phyloP scores from a whole-genome alignment of 495 filamentous ascomycete species.

The Neurospora discreta region DNA sequence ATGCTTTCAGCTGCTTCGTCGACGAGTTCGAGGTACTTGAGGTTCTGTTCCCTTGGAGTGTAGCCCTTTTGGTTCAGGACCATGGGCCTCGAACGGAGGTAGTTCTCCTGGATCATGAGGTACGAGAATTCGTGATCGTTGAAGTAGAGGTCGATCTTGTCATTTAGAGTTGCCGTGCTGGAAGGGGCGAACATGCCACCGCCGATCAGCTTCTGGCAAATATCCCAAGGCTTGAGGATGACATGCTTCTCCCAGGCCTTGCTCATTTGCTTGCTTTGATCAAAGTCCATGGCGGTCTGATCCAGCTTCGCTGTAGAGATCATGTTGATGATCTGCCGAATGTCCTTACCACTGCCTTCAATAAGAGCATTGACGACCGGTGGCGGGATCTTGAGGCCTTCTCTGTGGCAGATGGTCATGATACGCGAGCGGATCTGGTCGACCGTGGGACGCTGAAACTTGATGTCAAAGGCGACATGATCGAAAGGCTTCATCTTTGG shows the following conservation, averaged over 20 bases:
- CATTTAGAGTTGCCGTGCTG: conserved; percentile 78
- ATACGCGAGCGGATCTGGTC: conserved; percentile 83
- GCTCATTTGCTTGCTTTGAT: conserved; percentile 80
- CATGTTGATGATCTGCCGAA: conserved; percentile 98
- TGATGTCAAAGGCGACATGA: conserved; percentile 65
- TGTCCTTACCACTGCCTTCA: conserved; percentile 88
- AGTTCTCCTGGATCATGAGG: conserved; percentile 98
- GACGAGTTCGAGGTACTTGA: conserved; percentile 73
- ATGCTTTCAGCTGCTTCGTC: conserved; percentile 89
- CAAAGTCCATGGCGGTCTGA: conserved; percentile 62
- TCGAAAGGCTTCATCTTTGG: conserved; percentile 99
- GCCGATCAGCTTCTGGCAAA: conserved; percentile 81
- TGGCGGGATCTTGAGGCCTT: conserved; percentile 74
- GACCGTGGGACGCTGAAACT: conserved; percentile 78
- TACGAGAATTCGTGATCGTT: conserved; percentile 96
- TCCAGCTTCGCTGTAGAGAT: conserved; percentile 86
- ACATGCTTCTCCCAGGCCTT: conserved; percentile 98
- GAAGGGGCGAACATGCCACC: conserved; percentile 72
- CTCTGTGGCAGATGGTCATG: conserved; percentile 87
- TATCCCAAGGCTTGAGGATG: conserved; percentile 95
- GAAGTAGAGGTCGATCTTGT: conserved; percentile 98
- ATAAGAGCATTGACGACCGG: conserved; percentile 90
- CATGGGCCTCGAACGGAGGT: conserved; percentile 68
- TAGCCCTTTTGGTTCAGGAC: conserved; percentile 46
- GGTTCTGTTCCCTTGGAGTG: conserved; percentile 46